Evolutionary conservation across 306 rosid genomes (phyloP).

Genomic region (Gillenia trifoliata): DNA sequence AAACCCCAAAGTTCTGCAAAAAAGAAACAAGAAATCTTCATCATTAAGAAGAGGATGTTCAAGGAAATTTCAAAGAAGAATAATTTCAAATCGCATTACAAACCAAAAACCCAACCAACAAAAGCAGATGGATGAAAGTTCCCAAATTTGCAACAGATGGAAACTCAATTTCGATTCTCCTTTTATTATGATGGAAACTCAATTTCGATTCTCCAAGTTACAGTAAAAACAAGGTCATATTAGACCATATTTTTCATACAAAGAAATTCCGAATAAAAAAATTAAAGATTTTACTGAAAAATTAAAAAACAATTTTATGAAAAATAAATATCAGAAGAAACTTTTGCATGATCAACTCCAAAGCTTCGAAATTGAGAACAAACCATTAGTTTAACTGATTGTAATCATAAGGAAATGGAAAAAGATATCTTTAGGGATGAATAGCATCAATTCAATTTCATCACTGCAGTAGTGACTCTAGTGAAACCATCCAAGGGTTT

Average conservation of each 20-base stretch:
- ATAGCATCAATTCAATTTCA: not conserved
- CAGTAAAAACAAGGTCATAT: not conserved
- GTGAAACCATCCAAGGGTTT: not conserved
- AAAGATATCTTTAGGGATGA: not conserved
- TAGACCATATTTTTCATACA: not conserved
- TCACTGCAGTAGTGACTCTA: not conserved
- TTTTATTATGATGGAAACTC: not conserved
- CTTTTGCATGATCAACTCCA: not conserved
- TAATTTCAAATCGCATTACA: not conserved
- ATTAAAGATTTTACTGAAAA: not conserved
- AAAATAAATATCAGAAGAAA: not conserved
- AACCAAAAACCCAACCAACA: not conserved
- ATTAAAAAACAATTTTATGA: not conserved
- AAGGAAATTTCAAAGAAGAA: not conserved
- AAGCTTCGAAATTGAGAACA: not conserved
- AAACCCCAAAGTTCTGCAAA: conserved; percentile 19
- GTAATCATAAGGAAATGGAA: not conserved
- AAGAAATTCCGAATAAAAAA: not conserved
- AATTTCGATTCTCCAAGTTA: not conserved
- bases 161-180: not conserved
- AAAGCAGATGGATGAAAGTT: not conserved
- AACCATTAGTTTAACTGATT: not conserved
- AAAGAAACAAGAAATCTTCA: not conserved
- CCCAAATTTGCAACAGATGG: not conserved
- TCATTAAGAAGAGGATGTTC: not conserved